These are phyloP conservation scores for Penicillium oxalicum DNA, from an alignment of 2,329 filamentous ascomycete genomes.

Conservation along the genomic window DNA sequence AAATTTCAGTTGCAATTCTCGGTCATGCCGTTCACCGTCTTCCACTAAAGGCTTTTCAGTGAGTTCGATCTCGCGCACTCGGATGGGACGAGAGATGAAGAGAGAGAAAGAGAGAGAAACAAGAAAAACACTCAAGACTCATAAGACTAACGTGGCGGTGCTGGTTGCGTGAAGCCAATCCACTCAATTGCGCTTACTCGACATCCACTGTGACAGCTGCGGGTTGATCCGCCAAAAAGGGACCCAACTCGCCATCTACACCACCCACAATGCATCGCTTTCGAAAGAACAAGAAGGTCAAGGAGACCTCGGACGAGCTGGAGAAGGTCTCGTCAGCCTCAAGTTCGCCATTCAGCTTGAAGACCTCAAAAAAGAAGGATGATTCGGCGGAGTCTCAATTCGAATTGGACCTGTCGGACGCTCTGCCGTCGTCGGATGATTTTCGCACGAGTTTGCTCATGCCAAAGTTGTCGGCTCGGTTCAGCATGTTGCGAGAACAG, in stretches of 20 bases:
- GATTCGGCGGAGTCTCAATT: slow-evolving; percentile 41
- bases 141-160: no score
- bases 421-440: slow-evolving; percentile 75
- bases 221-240: slow-evolving; percentile 1
- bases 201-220: slow-evolving; percentile 3
- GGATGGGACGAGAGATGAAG: no score
- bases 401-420: slow-evolving; percentile 66
- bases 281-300: slow-evolving; percentile 35
- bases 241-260: not conserved
- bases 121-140: no score
- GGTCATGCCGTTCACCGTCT: no score
- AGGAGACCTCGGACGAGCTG: slow-evolving; percentile 20
- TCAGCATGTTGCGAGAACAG: slow-evolving; percentile 94
- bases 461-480: slow-evolving; percentile 88
- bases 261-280: slow-evolving; percentile 36
- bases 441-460: slow-evolving; percentile 94
- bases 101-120: no score
- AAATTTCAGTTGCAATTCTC: no score
- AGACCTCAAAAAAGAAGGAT: slow-evolving; percentile 45
- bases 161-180: no score
- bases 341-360: slow-evolving; percentile 27
- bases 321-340: slow-evolving; percentile 35
- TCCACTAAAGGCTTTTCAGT: no score
- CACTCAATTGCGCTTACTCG: not conserved
- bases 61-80: no score